phyloP scores from a whole-genome alignment of 1,139 yeast species.

The Blastobotrys raffinosifermentans region DNA sequence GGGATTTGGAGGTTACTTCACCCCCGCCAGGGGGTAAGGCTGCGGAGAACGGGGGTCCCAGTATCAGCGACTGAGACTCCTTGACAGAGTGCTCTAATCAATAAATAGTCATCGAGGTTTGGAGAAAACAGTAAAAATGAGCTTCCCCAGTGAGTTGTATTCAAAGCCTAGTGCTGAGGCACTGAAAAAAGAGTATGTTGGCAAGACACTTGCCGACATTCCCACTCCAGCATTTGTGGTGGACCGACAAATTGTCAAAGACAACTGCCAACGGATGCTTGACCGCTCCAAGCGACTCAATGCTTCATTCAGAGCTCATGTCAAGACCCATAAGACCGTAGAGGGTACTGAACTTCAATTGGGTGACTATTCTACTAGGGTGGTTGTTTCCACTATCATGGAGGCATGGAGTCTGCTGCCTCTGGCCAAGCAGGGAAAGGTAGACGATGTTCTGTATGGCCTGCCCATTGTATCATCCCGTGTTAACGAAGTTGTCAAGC shows the following conservation, averaged over 20 bases:
- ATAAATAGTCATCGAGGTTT: too few relatives aligned
- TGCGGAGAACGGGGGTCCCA: too few relatives aligned
- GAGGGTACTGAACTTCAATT: conserved; percentile 42
- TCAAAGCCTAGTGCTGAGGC: conserved; percentile 21
- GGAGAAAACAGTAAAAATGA: conserved; percentile 6
- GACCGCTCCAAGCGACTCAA: conserved; percentile 41
- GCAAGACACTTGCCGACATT: conserved; percentile 28
- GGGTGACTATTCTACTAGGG: conserved; percentile 39
- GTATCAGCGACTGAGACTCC: too few relatives aligned
- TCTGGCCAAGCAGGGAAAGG: conserved; percentile 38
- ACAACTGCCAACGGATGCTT: conserved; percentile 25
- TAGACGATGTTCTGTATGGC: conserved; percentile 61
- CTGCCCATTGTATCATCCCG: conserved; percentile 55
- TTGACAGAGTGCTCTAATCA: too few relatives aligned
- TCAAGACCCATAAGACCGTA: conserved; percentile 64
- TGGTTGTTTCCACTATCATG: conserved; percentile 65
- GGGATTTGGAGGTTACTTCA: too few relatives aligned
- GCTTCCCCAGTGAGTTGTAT: conserved; percentile 15
- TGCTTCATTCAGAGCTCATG: conserved; percentile 60
- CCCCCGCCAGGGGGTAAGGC: too few relatives aligned
- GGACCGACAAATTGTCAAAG: conserved; percentile 22
- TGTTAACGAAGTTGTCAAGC: conserved; percentile 44
- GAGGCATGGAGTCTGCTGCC: conserved; percentile 58
- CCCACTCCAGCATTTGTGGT: conserved; percentile 37
- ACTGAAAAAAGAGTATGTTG: conserved; percentile 26